Evolutionary conservation across 306 rosid genomes (phyloP).

Genomic region (Pyrus pyrifolia): DNA sequence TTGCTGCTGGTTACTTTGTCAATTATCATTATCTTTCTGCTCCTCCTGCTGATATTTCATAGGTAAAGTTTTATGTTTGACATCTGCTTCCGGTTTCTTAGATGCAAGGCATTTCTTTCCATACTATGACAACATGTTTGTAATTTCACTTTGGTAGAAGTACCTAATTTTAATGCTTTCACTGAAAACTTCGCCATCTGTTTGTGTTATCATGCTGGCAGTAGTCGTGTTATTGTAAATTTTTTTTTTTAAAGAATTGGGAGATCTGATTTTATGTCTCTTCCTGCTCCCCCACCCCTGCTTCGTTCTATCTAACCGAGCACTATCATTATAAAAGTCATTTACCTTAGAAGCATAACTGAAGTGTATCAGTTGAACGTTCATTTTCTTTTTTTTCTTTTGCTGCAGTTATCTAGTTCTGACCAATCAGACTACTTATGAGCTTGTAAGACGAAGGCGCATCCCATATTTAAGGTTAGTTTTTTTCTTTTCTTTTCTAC

Average conservation of each 20-base stretch:
- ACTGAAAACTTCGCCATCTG: not conserved
- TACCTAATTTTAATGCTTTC: not conserved
- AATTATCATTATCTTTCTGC: conserved; percentile 55
- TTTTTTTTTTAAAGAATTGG: not conserved
- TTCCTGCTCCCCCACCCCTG: not conserved
- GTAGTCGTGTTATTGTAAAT: not conserved
- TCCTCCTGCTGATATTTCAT: conserved; percentile 75
- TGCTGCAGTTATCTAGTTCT: conserved; percentile 76
- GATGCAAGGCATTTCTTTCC: not conserved
- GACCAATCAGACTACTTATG: conserved; percentile 92
- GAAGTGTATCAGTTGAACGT: not conserved
- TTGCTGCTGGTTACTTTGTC: conserved; percentile 55
- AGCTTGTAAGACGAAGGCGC: conserved; percentile 92
- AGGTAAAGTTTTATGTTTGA: conserved; percentile 42
- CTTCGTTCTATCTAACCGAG: not conserved
- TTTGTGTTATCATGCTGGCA: not conserved
- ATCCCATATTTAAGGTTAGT: conserved; percentile 82
- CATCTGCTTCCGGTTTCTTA: not conserved
- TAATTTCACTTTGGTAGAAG: not conserved
- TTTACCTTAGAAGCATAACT: not conserved
- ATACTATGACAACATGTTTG: not conserved
- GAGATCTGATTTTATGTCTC: not conserved
- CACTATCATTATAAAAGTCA: not conserved
- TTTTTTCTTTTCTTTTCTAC: conserved; percentile 10
- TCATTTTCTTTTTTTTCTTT: conserved; percentile 3